These are phyloP conservation scores for Leccinellum luteum DNA, from an alignment of 768 basidiomycete genomes.

Conservation along the genomic window DNA sequence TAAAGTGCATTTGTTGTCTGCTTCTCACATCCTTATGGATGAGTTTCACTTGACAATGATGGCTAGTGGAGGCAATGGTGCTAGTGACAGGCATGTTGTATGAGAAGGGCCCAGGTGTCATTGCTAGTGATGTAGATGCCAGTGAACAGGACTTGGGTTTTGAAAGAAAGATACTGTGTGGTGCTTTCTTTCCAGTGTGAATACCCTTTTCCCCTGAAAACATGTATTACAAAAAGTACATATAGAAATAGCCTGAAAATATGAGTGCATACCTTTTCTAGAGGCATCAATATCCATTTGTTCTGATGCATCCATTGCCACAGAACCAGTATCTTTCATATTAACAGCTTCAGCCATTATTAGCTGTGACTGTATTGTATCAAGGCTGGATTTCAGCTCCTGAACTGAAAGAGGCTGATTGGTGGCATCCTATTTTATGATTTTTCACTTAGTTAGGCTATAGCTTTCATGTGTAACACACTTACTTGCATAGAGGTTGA, in stretches of 20 bases:
- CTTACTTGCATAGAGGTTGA: slow-evolving; percentile 8
- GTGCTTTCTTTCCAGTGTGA: not conserved
- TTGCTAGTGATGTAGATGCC: not conserved
- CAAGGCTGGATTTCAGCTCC: not conserved
- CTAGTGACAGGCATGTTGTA: not conserved
- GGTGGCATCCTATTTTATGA: not conserved
- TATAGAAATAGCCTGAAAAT: not conserved
- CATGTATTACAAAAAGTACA: not conserved
- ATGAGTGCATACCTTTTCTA: not conserved
- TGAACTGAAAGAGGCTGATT: not conserved
- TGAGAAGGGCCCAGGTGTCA: not conserved
- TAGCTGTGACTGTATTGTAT: not conserved
- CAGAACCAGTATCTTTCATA: not conserved
- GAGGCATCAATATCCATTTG: not conserved
- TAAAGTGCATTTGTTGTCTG: not conserved
- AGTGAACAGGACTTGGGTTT: not conserved
- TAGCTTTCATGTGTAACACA: not conserved
- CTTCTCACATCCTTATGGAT: not conserved
- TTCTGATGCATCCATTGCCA: not conserved
- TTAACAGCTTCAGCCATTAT: fast-evolving
- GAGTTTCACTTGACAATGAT: not conserved
- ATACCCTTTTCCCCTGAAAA: not conserved
- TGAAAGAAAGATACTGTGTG: not conserved
- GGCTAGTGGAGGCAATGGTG: not conserved
- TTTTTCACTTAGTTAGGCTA: not conserved